phyloP scores from a whole-genome alignment of 192 early-diverging fungal species.

The Rhizophagus prolifer region DNA sequence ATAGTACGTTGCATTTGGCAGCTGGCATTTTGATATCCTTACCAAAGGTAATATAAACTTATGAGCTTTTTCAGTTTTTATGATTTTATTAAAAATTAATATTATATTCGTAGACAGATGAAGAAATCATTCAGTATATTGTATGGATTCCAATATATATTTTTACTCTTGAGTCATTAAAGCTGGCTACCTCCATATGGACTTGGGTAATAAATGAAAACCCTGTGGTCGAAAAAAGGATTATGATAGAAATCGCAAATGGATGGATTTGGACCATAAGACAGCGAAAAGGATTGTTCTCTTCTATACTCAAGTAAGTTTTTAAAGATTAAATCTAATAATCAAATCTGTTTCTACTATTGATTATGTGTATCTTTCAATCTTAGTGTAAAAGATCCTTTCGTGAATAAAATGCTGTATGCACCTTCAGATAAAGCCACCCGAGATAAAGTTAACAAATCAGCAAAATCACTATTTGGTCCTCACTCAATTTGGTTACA shows the following conservation, averaged over 20 bases:
- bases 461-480: constrained; percentile 59
- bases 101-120: constrained; percentile 50
- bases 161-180: constrained; percentile 78
- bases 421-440: constrained; percentile 82
- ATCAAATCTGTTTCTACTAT: no score
- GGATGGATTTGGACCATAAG: constrained; percentile 82
- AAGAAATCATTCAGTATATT: constrained; percentile 76
- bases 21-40: constrained; percentile 50
- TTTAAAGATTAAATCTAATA: constrained; percentile 2
- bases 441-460: constrained; percentile 57
- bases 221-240: constrained; percentile 66
- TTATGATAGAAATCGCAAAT: constrained; percentile 82
- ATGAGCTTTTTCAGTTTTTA: background rate
- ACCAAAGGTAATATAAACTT: constrained; percentile 28
- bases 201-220: constrained; percentile 82
- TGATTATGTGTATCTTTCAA: background rate
- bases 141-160: constrained; percentile 84
- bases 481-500: constrained; percentile 85
- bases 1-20: constrained; percentile 53
- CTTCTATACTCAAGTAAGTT: constrained; percentile 47
- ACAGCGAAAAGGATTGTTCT: constrained; percentile 83
- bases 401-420: constrained; percentile 90
- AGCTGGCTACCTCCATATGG: constrained; percentile 86
- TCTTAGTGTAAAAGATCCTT: constrained; percentile 69
- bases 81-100: background rate